phyloP scores from a whole-genome alignment of 805 yeast genomes.

The Nakazawaea holstii region DNA sequence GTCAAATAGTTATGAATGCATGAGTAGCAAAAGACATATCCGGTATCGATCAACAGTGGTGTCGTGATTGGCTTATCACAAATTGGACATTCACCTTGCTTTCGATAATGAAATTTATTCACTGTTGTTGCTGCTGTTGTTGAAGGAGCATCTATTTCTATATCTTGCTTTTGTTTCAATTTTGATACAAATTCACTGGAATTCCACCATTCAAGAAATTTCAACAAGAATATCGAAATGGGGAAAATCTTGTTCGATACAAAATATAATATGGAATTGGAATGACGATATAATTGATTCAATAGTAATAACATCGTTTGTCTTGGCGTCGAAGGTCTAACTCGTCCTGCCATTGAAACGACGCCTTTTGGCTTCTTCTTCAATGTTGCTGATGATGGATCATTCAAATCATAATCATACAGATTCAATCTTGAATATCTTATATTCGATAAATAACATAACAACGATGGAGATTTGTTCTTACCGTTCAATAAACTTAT shows the following conservation, averaged over 20 bases:
- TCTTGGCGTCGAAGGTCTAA: conserved; percentile 34
- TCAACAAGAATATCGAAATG: conserved; percentile 70
- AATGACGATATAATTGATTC: conserved; percentile 12
- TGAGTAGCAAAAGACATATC: conserved; percentile 82
- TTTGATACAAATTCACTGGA: conserved; percentile 65
- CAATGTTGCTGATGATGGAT: conserved; percentile 4
- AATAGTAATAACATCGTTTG: conserved; percentile 26
- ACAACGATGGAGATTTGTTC: conserved; percentile 54
- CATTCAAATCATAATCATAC: conserved; percentile 41
- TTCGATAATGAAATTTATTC: conserved; percentile 11
- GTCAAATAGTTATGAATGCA: conserved; percentile 69
- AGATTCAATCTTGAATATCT: conserved; percentile 59
- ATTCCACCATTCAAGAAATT: conserved; percentile 92
- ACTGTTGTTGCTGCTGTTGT: conserved; percentile 23
- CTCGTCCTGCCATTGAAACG: conserved; percentile 11
- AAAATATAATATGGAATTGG: background rate
- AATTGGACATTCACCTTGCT: conserved; percentile 48
- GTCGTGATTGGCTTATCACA: conserved; percentile 62
- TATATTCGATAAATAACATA: conserved; percentile 57
- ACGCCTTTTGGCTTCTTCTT: conserved; percentile 13
- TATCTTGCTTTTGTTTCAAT: conserved; percentile 41
- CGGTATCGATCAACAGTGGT: conserved; percentile 89
- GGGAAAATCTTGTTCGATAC: conserved; percentile 56
- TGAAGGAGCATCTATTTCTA: conserved; percentile 46
- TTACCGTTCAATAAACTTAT: conserved; percentile 63